phyloP scores from a whole-genome alignment of 805 yeast genomes.

The Suhomyces sp. region DNA sequence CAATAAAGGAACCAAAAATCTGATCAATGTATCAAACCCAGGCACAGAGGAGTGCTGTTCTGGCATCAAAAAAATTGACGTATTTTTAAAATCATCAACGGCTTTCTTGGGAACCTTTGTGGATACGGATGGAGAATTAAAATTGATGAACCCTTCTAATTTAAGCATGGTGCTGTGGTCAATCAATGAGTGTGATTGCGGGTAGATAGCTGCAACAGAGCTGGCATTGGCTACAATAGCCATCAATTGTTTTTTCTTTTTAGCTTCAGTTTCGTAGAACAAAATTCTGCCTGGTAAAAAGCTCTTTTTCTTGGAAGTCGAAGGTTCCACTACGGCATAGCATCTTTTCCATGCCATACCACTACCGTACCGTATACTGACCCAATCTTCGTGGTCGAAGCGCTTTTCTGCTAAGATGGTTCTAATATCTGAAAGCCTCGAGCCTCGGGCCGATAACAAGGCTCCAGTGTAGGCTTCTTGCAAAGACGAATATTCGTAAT shows the following conservation, averaged over 20 bases:
- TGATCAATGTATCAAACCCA: slow-evolving; percentile 49
- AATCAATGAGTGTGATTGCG: slow-evolving; percentile 75
- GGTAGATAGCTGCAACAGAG: slow-evolving; percentile 87
- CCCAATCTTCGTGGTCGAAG: slow-evolving; percentile 91
- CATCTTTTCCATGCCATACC: slow-evolving; percentile 98
- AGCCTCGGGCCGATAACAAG: slow-evolving; percentile 84
- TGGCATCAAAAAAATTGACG: slow-evolving; percentile 44
- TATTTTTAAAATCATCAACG: slow-evolving; percentile 37
- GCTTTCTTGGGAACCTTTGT: slow-evolving; percentile 33
- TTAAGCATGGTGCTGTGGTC: slow-evolving; percentile 88
- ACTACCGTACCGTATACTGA: slow-evolving; percentile 87
- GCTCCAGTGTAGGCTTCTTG: slow-evolving; percentile 99
- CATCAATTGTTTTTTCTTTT: slow-evolving; percentile 67
- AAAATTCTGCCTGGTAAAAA: slow-evolving; percentile 63
- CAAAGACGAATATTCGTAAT: slow-evolving; percentile 75
- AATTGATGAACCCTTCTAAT: slow-evolving; percentile 76
- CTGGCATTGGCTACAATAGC: slow-evolving; percentile 72
- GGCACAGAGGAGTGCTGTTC: slow-evolving; percentile 47
- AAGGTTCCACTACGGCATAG: slow-evolving; percentile 82
- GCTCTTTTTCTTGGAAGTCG: slow-evolving; percentile 48
- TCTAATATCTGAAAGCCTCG: slow-evolving; percentile 80
- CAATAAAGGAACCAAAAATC: slow-evolving; percentile 40
- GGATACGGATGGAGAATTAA: slow-evolving; percentile 42
- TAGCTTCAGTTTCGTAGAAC: slow-evolving; percentile 83
- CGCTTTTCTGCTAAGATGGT: slow-evolving; percentile 83